These are phyloP conservation scores for Hypoxylon sp. DNA, from an alignment of 2,329 filamentous ascomycete species.

Conservation along the genomic window DNA sequence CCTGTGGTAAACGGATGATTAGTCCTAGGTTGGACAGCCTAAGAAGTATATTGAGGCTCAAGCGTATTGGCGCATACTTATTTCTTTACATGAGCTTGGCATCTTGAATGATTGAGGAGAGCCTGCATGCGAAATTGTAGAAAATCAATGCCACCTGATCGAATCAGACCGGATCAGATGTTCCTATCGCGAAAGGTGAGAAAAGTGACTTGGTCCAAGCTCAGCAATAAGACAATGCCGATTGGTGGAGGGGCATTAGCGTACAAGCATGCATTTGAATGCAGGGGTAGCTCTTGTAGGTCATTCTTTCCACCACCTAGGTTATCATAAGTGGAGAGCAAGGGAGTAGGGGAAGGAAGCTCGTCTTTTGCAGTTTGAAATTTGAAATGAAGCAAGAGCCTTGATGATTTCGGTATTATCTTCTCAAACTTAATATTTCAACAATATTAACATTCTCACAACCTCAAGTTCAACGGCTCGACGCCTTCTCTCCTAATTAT, in stretches of 20 bases:
- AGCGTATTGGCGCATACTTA: conserved; percentile 73
- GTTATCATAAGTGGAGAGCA: conserved; percentile 24
- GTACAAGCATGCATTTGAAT: conserved; percentile 24
- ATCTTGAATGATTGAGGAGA: conserved; percentile 64
- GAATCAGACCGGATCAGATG: conserved; percentile 29
- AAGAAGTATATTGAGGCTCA: conserved; percentile 8
- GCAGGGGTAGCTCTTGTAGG: conserved; percentile 36
- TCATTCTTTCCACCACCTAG: conserved; percentile 21
- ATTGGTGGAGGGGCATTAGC: conserved; percentile 32
- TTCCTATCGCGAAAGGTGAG: conserved; percentile 33
- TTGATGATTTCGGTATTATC: conserved; percentile 38
- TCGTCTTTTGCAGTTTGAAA: conserved; percentile 23
- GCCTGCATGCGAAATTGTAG: conserved; percentile 11
- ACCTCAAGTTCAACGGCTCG: conserved; percentile 1
- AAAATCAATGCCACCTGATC: conserved; percentile 4
- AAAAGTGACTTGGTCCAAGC: conserved; percentile 38
- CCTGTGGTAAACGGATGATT: conserved; percentile 65
- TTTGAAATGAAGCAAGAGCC: conserved; percentile 19
- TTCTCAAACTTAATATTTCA: conserved; percentile 22
- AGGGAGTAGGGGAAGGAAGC: conserved; percentile 19
- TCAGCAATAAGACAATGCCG: conserved; percentile 23
- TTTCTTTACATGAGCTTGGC: conserved; percentile 97
- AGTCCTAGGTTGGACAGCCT: conserved; percentile 22
- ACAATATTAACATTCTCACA: conserved; percentile 3
- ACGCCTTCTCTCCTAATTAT: conserved; percentile 1